phyloP scores from a whole-genome alignment of 2,329 filamentous ascomycete genomes.

The Albifimbria verrucaria region DNA sequence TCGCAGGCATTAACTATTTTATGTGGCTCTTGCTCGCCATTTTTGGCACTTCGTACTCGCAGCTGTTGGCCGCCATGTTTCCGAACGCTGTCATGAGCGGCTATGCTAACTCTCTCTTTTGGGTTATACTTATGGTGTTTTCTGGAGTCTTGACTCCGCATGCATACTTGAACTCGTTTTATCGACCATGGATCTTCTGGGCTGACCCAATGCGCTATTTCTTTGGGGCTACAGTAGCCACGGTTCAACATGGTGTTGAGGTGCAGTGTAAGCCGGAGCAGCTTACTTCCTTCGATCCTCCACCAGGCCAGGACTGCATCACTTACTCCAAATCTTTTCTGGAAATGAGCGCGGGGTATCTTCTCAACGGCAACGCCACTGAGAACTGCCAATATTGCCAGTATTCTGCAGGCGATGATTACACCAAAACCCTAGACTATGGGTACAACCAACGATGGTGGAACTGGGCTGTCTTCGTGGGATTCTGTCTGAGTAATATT shows the following conservation, averaged over 20 bases:
- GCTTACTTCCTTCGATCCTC: conserved; percentile 51
- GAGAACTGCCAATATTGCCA: conserved; percentile 67
- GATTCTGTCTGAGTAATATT: too few relatives aligned
- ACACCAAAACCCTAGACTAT: conserved; percentile 58
- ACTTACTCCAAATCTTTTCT: conserved; percentile 63
- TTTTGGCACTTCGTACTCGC: too few relatives aligned
- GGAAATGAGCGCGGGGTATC: conserved; percentile 49
- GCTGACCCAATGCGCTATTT: conserved; percentile 17
- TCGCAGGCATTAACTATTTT: conserved; percentile 72
- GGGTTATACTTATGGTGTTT: too few relatives aligned
- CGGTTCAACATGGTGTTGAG: conserved; percentile 12
- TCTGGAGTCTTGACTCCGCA: too few relatives aligned
- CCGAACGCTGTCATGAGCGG: too few relatives aligned
- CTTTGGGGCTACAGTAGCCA: conserved; percentile 16
- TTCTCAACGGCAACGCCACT: conserved; percentile 58
- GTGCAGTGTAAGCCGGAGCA: conserved; percentile 40
- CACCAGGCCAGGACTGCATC: conserved; percentile 60
- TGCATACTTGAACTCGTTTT: conserved; percentile 81
- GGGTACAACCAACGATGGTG: too few relatives aligned
- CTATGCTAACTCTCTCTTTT: too few relatives aligned
- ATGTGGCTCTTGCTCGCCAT: conserved; percentile 77
- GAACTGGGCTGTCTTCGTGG: too few relatives aligned
- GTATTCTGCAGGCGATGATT: conserved; percentile 55
- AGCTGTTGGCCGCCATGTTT: too few relatives aligned
- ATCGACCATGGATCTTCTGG: conserved; percentile 88